Conservation (phyloP, 345 rosid genomes). For the Arabidopsis arenosa region DNA sequence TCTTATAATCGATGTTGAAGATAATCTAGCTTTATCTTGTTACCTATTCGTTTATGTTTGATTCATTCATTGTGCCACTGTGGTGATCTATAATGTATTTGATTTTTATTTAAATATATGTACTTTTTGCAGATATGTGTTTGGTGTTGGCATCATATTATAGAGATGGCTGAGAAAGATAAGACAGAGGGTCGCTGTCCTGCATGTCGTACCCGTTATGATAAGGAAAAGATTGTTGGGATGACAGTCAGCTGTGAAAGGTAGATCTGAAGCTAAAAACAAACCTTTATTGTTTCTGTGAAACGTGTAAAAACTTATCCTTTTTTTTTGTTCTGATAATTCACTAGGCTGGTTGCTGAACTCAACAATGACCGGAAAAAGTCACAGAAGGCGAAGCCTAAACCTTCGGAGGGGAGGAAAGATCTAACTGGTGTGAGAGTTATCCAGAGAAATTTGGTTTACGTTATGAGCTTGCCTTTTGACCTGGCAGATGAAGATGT, state of each 20-base stretch:
- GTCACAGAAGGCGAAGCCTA: constrained; percentile 73
- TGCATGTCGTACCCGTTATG: constrained; percentile 86
- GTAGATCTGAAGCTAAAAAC: constrained; percentile 42
- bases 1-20: neutral
- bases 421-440: constrained; percentile 90
- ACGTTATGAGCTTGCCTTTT: constrained; percentile 91
- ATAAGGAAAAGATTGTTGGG: constrained; percentile 93
- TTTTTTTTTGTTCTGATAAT: neutral
- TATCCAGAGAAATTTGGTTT: constrained; percentile 89
- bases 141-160: constrained; percentile 98
- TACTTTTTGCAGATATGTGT: constrained; percentile 71
- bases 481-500: constrained; percentile 94
- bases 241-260: constrained; percentile 80
- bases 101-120: neutral
- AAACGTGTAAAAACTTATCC: neutral
- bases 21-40: too few species aligned
- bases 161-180: constrained; percentile 98
- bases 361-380: constrained; percentile 69
- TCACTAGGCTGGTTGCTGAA: constrained; percentile 68
- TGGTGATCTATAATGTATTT: neutral
- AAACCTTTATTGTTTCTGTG: neutral
- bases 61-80: neutral
- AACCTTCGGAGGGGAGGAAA: constrained; percentile 76
- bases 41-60: neutral
- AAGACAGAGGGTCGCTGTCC: constrained; percentile 88